Evolutionary conservation across 495 filamentous ascomycete genomes (phyloP).

Genomic region (Hypoxylon perforatum): DNA sequence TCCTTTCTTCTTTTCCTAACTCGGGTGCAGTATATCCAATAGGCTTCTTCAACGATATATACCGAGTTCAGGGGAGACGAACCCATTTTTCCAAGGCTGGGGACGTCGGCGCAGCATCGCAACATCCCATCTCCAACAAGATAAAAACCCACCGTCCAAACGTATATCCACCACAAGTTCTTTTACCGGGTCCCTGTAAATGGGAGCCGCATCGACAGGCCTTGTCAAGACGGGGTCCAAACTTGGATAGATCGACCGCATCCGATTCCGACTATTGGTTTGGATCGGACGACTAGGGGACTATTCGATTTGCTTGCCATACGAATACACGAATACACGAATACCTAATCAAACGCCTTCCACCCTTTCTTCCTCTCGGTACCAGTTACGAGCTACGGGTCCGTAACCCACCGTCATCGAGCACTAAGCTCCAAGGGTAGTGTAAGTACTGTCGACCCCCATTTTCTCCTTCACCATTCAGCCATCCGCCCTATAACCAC

Average conservation of each 20-base stretch:
- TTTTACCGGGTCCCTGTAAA: constrained; percentile 31
- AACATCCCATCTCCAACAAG: constrained; percentile 3
- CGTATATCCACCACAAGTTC: constrained; percentile 5
- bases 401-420: constrained; percentile 15
- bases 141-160: constrained; percentile 13
- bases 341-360: constrained; percentile 35
- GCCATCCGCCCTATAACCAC: constrained; percentile 11
- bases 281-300: constrained; percentile 35
- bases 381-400: constrained; percentile 2
- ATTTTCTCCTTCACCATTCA: constrained; percentile 18
- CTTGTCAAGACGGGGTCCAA: constrained; percentile 37
- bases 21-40: constrained; percentile 20
- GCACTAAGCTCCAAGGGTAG: constrained; percentile 7
- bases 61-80: background rate
- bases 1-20: background rate
- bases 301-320: constrained; percentile 40
- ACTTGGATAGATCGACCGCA: constrained; percentile 43
- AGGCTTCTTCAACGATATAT: constrained; percentile 14
- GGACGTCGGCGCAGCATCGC: constrained; percentile 17
- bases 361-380: constrained; percentile 29
- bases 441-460: constrained; percentile 2
- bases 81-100: constrained; percentile 12
- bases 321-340: constrained; percentile 42
- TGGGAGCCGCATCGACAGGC: constrained; percentile 44
- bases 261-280: constrained; percentile 39